phyloP scores from a whole-genome alignment of 2,329 filamentous ascomycete species.

The Sporothrix brasiliensis region DNA sequence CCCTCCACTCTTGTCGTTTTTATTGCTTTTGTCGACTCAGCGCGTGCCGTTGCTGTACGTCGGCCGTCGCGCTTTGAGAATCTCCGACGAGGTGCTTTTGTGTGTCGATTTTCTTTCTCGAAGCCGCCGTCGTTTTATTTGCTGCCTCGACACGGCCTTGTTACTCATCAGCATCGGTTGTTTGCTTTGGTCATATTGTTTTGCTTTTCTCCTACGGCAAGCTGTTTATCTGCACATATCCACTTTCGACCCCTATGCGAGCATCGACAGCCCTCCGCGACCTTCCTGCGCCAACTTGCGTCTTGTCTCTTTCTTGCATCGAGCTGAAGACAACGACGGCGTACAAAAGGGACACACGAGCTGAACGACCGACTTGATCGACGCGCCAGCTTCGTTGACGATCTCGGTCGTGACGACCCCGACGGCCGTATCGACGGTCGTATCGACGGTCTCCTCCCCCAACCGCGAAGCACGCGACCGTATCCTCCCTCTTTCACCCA shows the following conservation, averaged over 20 bases:
- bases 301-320: constrained; percentile 27
- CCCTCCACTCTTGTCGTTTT: neutral
- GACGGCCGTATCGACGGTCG: neutral
- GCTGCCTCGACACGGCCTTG: neutral
- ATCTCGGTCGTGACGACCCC: neutral
- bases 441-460: neutral
- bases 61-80: neutral
- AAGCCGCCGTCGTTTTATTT: neutral
- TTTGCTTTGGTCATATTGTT: constrained; percentile 15
- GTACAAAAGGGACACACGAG: constrained; percentile 26
- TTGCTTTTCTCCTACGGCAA: neutral
- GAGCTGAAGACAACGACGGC: neutral
- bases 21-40: neutral
- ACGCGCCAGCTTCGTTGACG: neutral
- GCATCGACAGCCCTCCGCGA: constrained; percentile 11
- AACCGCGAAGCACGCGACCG: constrained; percentile 15
- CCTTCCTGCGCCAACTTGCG: neutral
- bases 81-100: neutral
- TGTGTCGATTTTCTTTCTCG: neutral
- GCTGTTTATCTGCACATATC: constrained; percentile 2
- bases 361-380: neutral
- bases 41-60: constrained; percentile 1
- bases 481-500: neutral
- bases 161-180: constrained; percentile 21
- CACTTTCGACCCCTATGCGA: constrained; percentile 24